Conservation (phyloP, 2,329 filamentous ascomycete genomes). For the Orbilia blumenaviensis region DNA sequence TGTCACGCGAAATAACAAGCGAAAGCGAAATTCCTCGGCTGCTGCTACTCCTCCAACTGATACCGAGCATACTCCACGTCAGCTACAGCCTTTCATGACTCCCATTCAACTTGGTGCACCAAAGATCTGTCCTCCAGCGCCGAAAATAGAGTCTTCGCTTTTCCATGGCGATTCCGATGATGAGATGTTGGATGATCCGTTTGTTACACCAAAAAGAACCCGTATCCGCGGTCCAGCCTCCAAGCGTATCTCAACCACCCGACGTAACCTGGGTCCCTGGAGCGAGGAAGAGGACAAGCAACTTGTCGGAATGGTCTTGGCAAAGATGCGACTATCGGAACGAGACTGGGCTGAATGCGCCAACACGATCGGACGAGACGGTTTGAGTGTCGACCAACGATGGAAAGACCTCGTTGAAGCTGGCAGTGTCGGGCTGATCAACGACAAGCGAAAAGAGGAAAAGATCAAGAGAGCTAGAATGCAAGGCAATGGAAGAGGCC, state of each 20-base stretch:
- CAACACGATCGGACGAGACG: slow-evolving; percentile 69
- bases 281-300: slow-evolving; percentile 72
- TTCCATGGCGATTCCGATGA: slow-evolving; percentile 49
- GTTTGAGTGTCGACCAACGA: slow-evolving; percentile 67
- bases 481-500: slow-evolving; percentile 49
- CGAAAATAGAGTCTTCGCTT: slow-evolving; percentile 39
- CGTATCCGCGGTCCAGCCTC: slow-evolving; percentile 47
- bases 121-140: slow-evolving; percentile 37
- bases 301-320: slow-evolving; percentile 73
- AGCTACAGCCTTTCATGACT: slow-evolving; percentile 33
- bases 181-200: slow-evolving; percentile 47
- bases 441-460: slow-evolving; percentile 49
- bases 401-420: slow-evolving; percentile 71
- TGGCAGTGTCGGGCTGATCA: slow-evolving; percentile 48
- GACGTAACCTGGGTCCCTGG: slow-evolving; percentile 62
- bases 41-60: slow-evolving; percentile 2
- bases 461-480: slow-evolving; percentile 50
- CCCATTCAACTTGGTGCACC: slow-evolving; percentile 29
- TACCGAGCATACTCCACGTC: slow-evolving; percentile 18
- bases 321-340: slow-evolving; percentile 72
- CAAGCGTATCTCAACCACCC: slow-evolving; percentile 33
- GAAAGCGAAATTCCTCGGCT: slow-evolving; percentile 31
- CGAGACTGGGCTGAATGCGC: slow-evolving; percentile 75
- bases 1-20: slow-evolving; percentile 52
- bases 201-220: slow-evolving; percentile 49